Base-by-base conservation (phyloP, 2,329 filamentous ascomycete species). In the Colletotrichum tofieldiae region DNA sequence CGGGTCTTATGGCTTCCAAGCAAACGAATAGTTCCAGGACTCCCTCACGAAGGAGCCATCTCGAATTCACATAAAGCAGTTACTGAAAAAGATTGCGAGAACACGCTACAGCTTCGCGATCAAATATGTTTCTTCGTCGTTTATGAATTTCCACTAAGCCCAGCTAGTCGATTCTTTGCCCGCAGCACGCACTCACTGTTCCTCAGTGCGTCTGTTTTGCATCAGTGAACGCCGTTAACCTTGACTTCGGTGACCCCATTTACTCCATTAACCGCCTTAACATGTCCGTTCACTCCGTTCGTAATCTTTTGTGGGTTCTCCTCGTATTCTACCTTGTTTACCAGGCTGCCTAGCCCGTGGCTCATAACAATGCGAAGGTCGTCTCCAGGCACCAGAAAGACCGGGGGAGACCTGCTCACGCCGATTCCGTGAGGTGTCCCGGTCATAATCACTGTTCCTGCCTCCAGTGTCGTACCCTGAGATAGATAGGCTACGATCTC, bases 371-470 rank as follows among this genome's bases (percentile, higher is more conserved):
- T 67, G 4, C 65, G 52, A 6, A 75, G 52, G 20, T 72, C 71
- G 2, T 74, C 73, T 1, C 76, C 75, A 1, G 70, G 60, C 29
- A 67, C 69, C 11, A 77, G 54, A 32, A 76, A 77, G 26, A 66
- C 63, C 0, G 75, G 76, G 18, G 76, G 76, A 29, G 35, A 62
- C 37, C 73, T 64, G 65, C 76, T 74, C 37, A 76, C 75, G 3
- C 51, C 76, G 18, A 76, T 76, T 1, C 76, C 76, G 43, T 76
- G 73, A 8, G 78, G 77, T 1, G 78, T 79, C 0, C 77, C 77
- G 0, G 78, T 79, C 67, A 79, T 60, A 14, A 79, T 79, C 5
- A 79, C 75, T 1, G 77, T 78, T 2, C 78, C 78, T 0, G 73
- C 68, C 26, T 75, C 73, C 43, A 79, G 63, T 1, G 78, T 79